Evolutionary conservation across 2,329 filamentous ascomycete species (phyloP).

Genomic region (Curvularia lunata): DNA sequence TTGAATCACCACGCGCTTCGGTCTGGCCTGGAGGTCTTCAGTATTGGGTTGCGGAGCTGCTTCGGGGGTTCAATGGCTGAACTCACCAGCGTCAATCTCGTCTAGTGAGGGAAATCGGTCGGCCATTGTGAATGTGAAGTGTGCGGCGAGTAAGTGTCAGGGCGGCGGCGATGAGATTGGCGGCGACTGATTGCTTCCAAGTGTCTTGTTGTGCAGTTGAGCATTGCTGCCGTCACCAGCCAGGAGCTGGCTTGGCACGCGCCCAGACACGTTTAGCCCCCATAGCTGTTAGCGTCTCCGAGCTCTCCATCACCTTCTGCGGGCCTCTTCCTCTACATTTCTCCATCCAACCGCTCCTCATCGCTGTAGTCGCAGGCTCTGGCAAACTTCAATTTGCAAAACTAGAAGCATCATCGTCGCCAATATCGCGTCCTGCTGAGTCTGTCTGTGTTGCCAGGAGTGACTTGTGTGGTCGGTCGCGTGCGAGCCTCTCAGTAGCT

Average conservation of each 20-base stretch:
- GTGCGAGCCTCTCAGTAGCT: constrained; percentile 29
- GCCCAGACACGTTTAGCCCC: constrained; percentile 32
- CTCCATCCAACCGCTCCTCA: constrained; percentile 26
- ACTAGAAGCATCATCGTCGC: constrained; percentile 5
- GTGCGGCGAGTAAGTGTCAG: constrained; percentile 1
- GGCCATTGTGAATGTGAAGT: constrained; percentile 49
- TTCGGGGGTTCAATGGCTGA: constrained; percentile 30
- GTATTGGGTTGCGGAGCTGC: constrained; percentile 30
- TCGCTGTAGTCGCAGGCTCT: constrained; percentile 24
- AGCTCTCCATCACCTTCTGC: constrained; percentile 21
- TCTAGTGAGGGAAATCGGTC: constrained; percentile 61
- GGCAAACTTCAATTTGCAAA: constrained; percentile 12
- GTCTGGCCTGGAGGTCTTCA: constrained; percentile 66
- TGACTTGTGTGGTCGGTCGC: constrained; percentile 24
- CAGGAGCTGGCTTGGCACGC: constrained; percentile 25
- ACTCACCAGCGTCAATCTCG: constrained; percentile 59
- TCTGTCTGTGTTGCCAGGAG: constrained; percentile 1
- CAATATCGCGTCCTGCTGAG: constrained; percentile 12
- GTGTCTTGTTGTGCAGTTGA: constrained; percentile 21
- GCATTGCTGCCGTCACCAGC: constrained; percentile 20
- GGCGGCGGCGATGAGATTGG: constrained; percentile 9
- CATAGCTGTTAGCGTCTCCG: constrained; percentile 28
- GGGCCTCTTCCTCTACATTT: constrained; percentile 20
- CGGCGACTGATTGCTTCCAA: constrained; percentile 31
- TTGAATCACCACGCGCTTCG: constrained; percentile 61